A percentile compares a stretch with the other conserved stretches of the same genome.
These are phyloP conservation scores for Salix dunnii DNA, from an alignment of 345 rosid species.

Conservation along the genomic window DNA sequence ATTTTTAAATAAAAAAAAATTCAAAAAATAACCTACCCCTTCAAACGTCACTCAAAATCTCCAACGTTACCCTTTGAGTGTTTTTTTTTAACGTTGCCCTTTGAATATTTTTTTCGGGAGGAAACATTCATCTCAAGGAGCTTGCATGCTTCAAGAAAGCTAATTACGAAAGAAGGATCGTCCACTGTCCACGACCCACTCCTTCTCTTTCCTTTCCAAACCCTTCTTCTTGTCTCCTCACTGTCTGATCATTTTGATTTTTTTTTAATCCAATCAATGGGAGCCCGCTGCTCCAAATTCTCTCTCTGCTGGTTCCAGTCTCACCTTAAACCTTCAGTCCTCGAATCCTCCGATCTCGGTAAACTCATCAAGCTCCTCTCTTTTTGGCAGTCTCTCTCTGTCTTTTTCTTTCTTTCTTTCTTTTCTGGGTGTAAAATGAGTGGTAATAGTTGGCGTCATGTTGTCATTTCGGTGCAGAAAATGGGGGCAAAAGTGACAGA, in stretches of 20 bases:
- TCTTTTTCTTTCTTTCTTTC: not conserved
- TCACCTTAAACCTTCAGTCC: slow-evolving; percentile 53
- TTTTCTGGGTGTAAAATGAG: not conserved
- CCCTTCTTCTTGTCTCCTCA: not conserved
- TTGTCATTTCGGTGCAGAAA: slow-evolving; percentile 35
- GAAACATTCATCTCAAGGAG: not conserved
- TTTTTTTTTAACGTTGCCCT: too few species aligned
- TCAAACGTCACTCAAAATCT: too few species aligned
- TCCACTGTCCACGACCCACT: not conserved
- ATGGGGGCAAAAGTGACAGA: slow-evolving; percentile 34
- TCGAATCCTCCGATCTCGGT: slow-evolving; percentile 78
- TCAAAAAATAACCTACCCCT: too few species aligned
- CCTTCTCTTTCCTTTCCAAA: not conserved
- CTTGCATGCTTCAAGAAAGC: not conserved
- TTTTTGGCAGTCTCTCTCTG: not conserved
- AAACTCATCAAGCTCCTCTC: slow-evolving; percentile 7
- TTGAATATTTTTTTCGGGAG: too few species aligned
- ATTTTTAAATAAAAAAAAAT: too few species aligned
- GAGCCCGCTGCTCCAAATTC: slow-evolving; percentile 84
- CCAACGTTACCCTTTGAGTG: too few species aligned
- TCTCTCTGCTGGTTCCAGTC: slow-evolving; percentile 83
- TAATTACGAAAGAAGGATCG: not conserved
- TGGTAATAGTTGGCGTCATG: not conserved
- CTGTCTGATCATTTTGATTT: not conserved
- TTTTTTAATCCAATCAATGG: slow-evolving; percentile 38